A percentile compares a stretch with the other conserved stretches of the same genome.
Conservation (phyloP, 345 rosid species). For the Orychophragmus violaceus region DNA sequence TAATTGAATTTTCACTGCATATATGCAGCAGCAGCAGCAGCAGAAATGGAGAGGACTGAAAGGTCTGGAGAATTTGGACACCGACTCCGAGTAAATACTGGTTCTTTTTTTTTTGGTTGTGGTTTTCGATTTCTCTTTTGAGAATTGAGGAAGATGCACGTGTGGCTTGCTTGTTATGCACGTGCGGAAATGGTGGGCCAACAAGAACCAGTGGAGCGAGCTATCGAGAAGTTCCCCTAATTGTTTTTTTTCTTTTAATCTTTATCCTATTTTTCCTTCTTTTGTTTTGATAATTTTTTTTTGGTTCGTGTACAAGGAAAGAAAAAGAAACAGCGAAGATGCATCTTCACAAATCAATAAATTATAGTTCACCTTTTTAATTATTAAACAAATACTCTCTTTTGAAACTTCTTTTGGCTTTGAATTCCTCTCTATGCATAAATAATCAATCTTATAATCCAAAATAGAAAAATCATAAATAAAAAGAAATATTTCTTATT, state of each 20-base stretch:
- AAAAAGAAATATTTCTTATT: not conserved
- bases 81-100: constrained; percentile 47
- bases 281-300: not conserved
- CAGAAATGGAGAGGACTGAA: constrained; percentile 61
- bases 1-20: not conserved
- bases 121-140: not conserved
- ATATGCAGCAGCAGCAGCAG: constrained; percentile 47
- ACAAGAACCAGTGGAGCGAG: not conserved
- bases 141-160: not conserved
- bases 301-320: constrained; percentile 11
- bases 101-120: not conserved
- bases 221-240: not conserved
- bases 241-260: not conserved
- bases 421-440: not conserved
- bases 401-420: not conserved
- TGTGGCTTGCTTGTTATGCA: constrained; percentile 17
- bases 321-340: not conserved
- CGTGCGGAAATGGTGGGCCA: not conserved
- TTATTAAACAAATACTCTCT: not conserved
- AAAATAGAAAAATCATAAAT: not conserved
- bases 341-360: not conserved
- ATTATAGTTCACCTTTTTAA: not conserved
- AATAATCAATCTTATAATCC: not conserved
- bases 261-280: not conserved
- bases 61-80: constrained; percentile 61